Base-by-base conservation (phyloP, 192 early-diverging fungal genomes). In the Coemansia javaensis region DNA sequence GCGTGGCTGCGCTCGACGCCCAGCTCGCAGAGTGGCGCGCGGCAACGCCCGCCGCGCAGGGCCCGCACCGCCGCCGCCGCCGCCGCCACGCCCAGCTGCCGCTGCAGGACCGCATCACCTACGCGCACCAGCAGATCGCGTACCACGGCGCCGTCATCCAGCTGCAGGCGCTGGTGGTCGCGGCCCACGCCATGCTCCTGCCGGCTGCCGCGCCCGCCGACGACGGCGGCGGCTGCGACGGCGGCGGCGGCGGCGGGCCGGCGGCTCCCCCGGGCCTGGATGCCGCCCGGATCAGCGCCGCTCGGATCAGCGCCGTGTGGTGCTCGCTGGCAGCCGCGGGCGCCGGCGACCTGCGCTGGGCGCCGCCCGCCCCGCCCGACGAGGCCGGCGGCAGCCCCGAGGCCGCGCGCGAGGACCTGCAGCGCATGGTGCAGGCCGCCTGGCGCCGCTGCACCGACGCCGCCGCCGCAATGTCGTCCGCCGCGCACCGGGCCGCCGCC, bases 361-460 rank as follows among this genome's bases (percentile, higher is more conserved):
- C n/a, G n/a, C n/a, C n/a, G n/a, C n/a, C n/a, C n/a, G 25, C 4
- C 22, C 60, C 60, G n/a, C 44, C 63, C n/a, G 68, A 72, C 25
- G 68, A 72, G 39, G 38, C 47, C 40, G 68, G 68, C 11, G 59
- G 64, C 32, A 64, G 61, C 53, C 56, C 68, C 20, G 68, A 72
- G 40, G 32, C 64, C 42, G 38, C 64, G 22, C 61, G 68, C 40
- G 68, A 72, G 34, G 68, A 72, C 47, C 61, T 72, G 24, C 61
- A 64, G 56, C 61, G 56, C 34, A 74, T 74, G 59, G 63, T 74
- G 0, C 53, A 66, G 40, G 54, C 62, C 2, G 70, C 70, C 1
- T 74, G 70, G 70, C 53, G 59, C 15, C 57, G 70, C 8, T 74
- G 70, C 47, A 74, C 70, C 7, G 70, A 74, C 16, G 70, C 70